phyloP scores from a whole-genome alignment of 768 basidiomycete species.

The Hygrophorus russula region DNA sequence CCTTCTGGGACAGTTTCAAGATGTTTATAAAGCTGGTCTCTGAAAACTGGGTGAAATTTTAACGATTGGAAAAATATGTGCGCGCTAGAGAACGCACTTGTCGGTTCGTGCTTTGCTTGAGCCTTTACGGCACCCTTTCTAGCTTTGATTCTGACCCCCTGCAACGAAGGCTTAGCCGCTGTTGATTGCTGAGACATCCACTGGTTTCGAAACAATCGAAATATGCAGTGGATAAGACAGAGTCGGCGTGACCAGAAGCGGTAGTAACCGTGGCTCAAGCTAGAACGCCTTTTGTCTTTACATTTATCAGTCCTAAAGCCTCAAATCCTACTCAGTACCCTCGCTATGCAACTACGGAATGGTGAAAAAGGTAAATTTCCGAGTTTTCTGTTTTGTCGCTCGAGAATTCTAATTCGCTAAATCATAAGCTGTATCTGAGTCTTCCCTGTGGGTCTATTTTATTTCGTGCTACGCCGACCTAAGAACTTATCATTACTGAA shows the following conservation, averaged over 20 bases:
- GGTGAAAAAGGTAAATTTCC: too few species aligned
- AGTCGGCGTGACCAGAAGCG: background rate
- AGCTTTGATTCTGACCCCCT: slow-evolving; percentile 88
- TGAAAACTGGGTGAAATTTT: slow-evolving; percentile 52
- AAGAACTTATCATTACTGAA: too few species aligned
- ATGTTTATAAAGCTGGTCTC: slow-evolving; percentile 88
- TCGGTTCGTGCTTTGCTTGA: slow-evolving; percentile 87
- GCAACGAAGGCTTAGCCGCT: slow-evolving; percentile 79
- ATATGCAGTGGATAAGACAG: background rate
- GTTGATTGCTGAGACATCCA: slow-evolving; percentile 90
- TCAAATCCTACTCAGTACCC: too few species aligned
- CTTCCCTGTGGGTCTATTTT: background rate
- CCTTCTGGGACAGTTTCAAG: slow-evolving; percentile 69
- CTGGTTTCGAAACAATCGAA: slow-evolving; percentile 24
- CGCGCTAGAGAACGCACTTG: slow-evolving; percentile 29
- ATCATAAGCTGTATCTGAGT: background rate
- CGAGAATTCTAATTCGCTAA: too few species aligned
- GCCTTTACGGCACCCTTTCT: slow-evolving; percentile 90
- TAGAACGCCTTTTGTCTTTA: too few species aligned
- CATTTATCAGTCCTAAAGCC: too few species aligned
- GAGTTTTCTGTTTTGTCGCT: too few species aligned
- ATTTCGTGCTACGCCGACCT: background rate
- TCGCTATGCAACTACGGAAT: too few species aligned
- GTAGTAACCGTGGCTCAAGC: background rate
- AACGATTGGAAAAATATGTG: slow-evolving; percentile 1